Percentiles rank a stretch among this genome's conserved stretches.
Conservation (phyloP, 345 rosid genomes). For the Aquilaria malaccensis region DNA sequence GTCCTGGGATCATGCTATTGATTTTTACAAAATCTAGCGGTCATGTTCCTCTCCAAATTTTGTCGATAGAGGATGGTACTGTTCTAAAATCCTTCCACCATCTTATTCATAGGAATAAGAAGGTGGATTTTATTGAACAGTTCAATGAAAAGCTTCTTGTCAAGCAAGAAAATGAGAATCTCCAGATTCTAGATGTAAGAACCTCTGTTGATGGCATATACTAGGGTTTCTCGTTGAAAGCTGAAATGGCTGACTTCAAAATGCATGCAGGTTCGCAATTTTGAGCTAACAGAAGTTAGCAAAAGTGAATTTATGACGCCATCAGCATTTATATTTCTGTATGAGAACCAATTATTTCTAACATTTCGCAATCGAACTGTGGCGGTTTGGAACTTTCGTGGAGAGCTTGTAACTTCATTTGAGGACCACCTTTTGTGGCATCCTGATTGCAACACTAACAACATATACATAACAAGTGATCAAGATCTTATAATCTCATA, state of each 20-base stretch:
- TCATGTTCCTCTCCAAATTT: slow-evolving; percentile 47
- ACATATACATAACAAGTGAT: slow-evolving; percentile 66
- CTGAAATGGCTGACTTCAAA: slow-evolving; percentile 11
- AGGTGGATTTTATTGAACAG: slow-evolving; percentile 59
- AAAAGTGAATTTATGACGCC: slow-evolving; percentile 48
- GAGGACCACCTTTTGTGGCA: slow-evolving; percentile 72
- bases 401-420: slow-evolving; percentile 54
- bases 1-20: slow-evolving; percentile 57
- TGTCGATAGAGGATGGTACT: slow-evolving; percentile 52
- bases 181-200: slow-evolving; percentile 61
- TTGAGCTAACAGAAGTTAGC: slow-evolving; percentile 42
- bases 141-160: slow-evolving; percentile 62
- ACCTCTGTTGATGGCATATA: background rate
- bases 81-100: slow-evolving; percentile 51
- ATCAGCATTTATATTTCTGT: slow-evolving; percentile 49
- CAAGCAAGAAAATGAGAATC: slow-evolving; percentile 58
- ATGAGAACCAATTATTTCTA: slow-evolving; percentile 50
- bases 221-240: background rate
- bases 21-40: slow-evolving; percentile 34
- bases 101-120: slow-evolving; percentile 54
- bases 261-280: slow-evolving; percentile 38
- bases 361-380: slow-evolving; percentile 53
- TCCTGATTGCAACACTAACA: slow-evolving; percentile 72
- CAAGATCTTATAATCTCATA: slow-evolving; percentile 69
- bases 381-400: slow-evolving; percentile 74